Evolutionary conservation across 2,329 filamentous ascomycete species (phyloP).

Genomic region (Aspergillus brasiliensis): DNA sequence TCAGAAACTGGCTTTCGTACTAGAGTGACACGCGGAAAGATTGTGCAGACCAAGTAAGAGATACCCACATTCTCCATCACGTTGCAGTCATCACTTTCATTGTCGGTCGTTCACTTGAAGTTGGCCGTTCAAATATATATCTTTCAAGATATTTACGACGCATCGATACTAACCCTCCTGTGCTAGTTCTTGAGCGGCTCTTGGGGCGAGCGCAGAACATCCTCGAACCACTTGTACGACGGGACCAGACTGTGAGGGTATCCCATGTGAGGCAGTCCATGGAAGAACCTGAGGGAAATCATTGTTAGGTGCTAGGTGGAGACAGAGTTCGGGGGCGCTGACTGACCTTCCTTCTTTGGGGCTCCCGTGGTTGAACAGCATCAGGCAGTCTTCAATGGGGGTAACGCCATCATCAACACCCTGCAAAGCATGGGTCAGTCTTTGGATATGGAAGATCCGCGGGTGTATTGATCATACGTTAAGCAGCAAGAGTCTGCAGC

Average conservation of each 20-base stretch:
- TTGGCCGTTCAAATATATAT: no score
- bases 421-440: constrained; percentile 34
- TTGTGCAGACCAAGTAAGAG: no score
- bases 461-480: constrained; percentile 49
- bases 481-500: constrained; percentile 61
- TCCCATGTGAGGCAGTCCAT: constrained; percentile 66
- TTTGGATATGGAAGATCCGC: background rate
- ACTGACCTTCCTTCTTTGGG: constrained; percentile 64
- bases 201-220: constrained; percentile 23
- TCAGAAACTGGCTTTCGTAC: no score
- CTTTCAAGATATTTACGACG: no score
- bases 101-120: no score
- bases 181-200: constrained; percentile 26
- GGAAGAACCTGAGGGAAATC: constrained; percentile 51
- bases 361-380: constrained; percentile 65
- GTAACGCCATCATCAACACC: constrained; percentile 66
- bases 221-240: constrained; percentile 43
- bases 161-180: background rate
- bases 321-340: background rate
- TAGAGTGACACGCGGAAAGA: no score
- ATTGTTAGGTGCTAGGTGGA: background rate
- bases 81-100: no score
- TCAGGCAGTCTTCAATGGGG: constrained; percentile 68
- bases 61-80: no score
- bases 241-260: constrained; percentile 55